phyloP scores from a whole-genome alignment of 805 yeast genomes.

The Spathaspora gorwiae region DNA sequence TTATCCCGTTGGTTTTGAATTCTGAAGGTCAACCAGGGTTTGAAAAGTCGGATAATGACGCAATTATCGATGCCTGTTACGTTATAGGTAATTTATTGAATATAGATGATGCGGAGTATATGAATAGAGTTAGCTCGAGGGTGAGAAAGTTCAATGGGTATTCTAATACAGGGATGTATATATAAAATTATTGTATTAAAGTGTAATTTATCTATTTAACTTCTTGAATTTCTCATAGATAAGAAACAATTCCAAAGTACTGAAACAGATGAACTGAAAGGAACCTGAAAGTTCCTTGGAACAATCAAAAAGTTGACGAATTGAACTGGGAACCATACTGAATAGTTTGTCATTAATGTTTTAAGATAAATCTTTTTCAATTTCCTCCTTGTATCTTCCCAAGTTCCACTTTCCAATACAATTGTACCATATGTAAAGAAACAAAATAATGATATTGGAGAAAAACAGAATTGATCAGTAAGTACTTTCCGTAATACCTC shows the following conservation, averaged over 20 bases:
- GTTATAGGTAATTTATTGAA: conserved; percentile 11
- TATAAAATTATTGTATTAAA: conserved; percentile 5
- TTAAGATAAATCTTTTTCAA: conserved; percentile 61
- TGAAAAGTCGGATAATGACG: conserved; percentile 47
- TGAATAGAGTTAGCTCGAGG: conserved; percentile 12
- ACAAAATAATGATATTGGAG: conserved; percentile 76
- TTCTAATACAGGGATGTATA: conserved; percentile 27
- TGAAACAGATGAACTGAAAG: conserved; percentile 81
- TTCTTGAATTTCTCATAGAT: conserved; percentile 60
- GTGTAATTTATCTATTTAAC: conserved; percentile 4
- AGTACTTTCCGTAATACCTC: conserved; percentile 82
- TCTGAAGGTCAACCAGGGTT: conserved; percentile 62
- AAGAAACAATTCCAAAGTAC: conserved; percentile 93
- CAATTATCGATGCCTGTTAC: conserved; percentile 31
- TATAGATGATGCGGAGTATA: conserved; percentile 6
- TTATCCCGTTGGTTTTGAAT: conserved; percentile 33
- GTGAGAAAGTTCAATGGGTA: conserved; percentile 21
- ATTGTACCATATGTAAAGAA: conserved; percentile 84
- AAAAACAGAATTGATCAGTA: conserved; percentile 84
- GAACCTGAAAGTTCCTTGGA: conserved; percentile 77
- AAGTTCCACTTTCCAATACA: conserved; percentile 70
- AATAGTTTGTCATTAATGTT: conserved; percentile 62
- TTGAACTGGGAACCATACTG: conserved; percentile 83
- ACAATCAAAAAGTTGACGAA: conserved; percentile 67
- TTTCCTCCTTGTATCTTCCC: conserved; percentile 59